A percentile compares a stretch with the other conserved stretches of the same genome.
Evolutionary conservation across 495 filamentous ascomycete genomes (phyloP).

Genomic region (Hypoxylon trugodes): DNA sequence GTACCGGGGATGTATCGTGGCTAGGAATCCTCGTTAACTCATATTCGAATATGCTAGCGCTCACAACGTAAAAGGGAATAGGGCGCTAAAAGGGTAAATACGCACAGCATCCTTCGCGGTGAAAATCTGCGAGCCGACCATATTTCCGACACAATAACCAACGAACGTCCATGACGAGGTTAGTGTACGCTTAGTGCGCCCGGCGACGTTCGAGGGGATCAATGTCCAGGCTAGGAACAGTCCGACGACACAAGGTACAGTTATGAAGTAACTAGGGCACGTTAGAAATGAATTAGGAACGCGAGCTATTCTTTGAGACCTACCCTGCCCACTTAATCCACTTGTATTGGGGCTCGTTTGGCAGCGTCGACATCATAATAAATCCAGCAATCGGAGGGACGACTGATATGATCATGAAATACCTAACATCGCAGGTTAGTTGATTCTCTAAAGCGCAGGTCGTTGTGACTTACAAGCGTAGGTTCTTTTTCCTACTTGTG

Average conservation of each 20-base stretch:
- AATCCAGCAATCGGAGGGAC: conserved; percentile 44
- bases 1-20: conserved; percentile 44
- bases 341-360: conserved; percentile 44
- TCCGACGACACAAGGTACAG: conserved; percentile 35
- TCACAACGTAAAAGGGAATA: neutral
- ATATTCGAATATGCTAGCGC: too few species aligned
- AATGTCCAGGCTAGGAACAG: conserved; percentile 45
- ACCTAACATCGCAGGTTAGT: conserved; percentile 23
- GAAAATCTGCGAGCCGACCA: conserved; percentile 68
- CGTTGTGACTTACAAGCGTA: conserved; percentile 38
- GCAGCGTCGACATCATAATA: conserved; percentile 39
- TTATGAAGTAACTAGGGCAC: conserved; percentile 38
- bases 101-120: conserved; percentile 54
- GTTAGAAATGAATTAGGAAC: too few species aligned
- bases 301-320: too few species aligned
- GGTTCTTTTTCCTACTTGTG: conserved; percentile 41
- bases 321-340: conserved; percentile 46
- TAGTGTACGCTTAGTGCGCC: conserved; percentile 46
- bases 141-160: conserved; percentile 62
- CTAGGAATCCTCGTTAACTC: conserved; percentile 23
- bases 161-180: conserved; percentile 53
- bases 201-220: conserved; percentile 45
- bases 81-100: conserved; percentile 24
- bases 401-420: conserved; percentile 46
- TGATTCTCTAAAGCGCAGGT: neutral